Conservation (phyloP, 768 basidiomycete genomes). For the Suillus brevipes region DNA sequence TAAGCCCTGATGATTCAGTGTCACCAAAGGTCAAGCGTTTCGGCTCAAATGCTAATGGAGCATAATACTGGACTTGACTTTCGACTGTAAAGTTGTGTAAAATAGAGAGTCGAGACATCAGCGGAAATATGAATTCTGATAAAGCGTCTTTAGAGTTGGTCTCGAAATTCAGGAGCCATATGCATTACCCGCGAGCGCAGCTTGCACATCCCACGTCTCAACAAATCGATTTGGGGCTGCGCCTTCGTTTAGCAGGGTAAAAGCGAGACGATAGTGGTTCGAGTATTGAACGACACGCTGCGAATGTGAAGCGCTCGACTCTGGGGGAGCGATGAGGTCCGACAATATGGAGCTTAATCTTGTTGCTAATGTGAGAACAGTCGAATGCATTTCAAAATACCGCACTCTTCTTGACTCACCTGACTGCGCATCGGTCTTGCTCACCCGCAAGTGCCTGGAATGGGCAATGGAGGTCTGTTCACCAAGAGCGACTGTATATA, state of each 20-base stretch:
- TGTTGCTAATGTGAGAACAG: constrained; percentile 30
- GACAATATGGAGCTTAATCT: constrained; percentile 41
- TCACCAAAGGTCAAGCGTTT: constrained; percentile 32
- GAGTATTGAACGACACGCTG: constrained; percentile 73
- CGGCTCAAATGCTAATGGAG: constrained; percentile 83
- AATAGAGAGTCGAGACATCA: constrained; percentile 54
- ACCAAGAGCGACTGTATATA: constrained; percentile 27
- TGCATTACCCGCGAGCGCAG: constrained; percentile 61
- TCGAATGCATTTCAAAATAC: constrained; percentile 10
- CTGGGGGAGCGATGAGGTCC: constrained; percentile 40
- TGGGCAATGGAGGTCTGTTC: constrained; percentile 22
- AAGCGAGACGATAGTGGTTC: constrained; percentile 81
- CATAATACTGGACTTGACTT: constrained; percentile 91
- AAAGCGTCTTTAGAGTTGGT: constrained; percentile 15
- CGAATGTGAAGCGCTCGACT: constrained; percentile 48
- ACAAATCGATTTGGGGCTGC: constrained; percentile 61
- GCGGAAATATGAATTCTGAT: constrained; percentile 69
- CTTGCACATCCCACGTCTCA: constrained; percentile 70
- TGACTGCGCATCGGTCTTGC: constrained; percentile 25
- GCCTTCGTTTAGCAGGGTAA: constrained; percentile 92
- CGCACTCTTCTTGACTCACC: constrained; percentile 22
- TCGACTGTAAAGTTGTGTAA: constrained; percentile 93
- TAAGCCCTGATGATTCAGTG: constrained; percentile 53
- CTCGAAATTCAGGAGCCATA: constrained; percentile 17
- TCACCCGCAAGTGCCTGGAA: constrained; percentile 23